Evolutionary conservation across 192 early-diverging fungal species (phyloP), one percentile per base, ranked within the genome.

Genomic region (Coemansia sp.): DNA sequence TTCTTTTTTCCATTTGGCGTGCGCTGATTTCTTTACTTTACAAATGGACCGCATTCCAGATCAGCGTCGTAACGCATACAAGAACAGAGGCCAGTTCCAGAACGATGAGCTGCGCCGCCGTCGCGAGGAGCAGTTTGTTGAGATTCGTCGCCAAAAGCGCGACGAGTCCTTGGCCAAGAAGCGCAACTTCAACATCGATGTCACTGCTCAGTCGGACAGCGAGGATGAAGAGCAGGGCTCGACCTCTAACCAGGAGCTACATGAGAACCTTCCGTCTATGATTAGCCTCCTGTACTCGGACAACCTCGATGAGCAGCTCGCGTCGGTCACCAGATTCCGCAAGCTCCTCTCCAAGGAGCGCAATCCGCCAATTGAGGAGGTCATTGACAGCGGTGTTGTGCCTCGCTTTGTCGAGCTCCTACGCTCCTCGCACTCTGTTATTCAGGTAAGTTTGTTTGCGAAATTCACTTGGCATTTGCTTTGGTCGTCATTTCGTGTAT

Each of bases 281-380:
- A 88, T 95, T 41, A 76, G 76, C 13, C 90, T 84, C 16, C 88
- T 98, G 21, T 89, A 91, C 71, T 92, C 93, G 6, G 77, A 86
- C 18, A 86, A 92, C 69, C 76, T 88, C 9, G 92, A 95, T 37
- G 85, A 84, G 25, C 95, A 98, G 79, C 77, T 94, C 36, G 64
- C 83, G 11, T 88, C 94, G 12, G 95, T 93, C 28, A 88, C 90
- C 12, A 88, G 87, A 59, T 99, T 99, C 85, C 87, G 96, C 75
- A 97, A 96, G 83, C 83, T 98, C 21, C 88, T 99, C 36, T 97
- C 95, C 25, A 86, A 89, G 87, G 95, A 97, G 79, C 88, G 88
- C 64, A 93, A 95, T 83, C 97, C 96, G 42, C 97, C 97, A 21
- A 99, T 99, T 72, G 93, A 93, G 59, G 90, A 97, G 76, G 94